Percentiles rank a stretch among this genome's conserved stretches.
Conservation (phyloP, 164 flowering plant genomes). For the Berberis thunbergii region DNA sequence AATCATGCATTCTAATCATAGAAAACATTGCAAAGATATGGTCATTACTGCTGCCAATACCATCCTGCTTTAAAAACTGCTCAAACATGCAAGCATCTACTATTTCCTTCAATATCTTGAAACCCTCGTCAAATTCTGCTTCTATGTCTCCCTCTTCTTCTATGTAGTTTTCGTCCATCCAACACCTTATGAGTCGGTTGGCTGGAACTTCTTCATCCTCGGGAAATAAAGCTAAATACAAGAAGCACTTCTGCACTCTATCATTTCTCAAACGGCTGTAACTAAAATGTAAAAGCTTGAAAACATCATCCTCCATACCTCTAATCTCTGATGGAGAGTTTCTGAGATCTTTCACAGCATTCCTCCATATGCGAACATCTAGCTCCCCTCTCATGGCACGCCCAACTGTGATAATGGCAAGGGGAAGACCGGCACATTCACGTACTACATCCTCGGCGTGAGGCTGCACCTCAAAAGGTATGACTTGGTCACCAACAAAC, state of each 20-base stretch:
- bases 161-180: neutral
- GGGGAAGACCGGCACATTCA: neutral
- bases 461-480: neutral
- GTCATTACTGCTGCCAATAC: too few species aligned
- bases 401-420: neutral
- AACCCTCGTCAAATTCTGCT: neutral
- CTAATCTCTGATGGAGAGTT: neutral
- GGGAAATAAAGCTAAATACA: neutral
- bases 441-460: conserved; percentile 9
- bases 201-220: neutral
- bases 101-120: neutral
- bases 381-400: neutral
- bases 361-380: neutral
- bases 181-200: neutral
- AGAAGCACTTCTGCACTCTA: neutral
- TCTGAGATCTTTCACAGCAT: neutral
- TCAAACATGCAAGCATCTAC: neutral
- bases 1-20: neutral
- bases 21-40: too few species aligned
- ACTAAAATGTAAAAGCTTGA: neutral
- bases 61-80: neutral
- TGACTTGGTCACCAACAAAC: conserved; percentile 10
- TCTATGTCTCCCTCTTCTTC: neutral
- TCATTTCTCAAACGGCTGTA: neutral
- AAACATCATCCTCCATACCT: neutral